A percentile compares a stretch with the other conserved stretches of the same genome.
Evolutionary conservation across 2,329 filamentous ascomycete genomes (phyloP).

Genomic region (Chrysoporthe cubensis): DNA sequence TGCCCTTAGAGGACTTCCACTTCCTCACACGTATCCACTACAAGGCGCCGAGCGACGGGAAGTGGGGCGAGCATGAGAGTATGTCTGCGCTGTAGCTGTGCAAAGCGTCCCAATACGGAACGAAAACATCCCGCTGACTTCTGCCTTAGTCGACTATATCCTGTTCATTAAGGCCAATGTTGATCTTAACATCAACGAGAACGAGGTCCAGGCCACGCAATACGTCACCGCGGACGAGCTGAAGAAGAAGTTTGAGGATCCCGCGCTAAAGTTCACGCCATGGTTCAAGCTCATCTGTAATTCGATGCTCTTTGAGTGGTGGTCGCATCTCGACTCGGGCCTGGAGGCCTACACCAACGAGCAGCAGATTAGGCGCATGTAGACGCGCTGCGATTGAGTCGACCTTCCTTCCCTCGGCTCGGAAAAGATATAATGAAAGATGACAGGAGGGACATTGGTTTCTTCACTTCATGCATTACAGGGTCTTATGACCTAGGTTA

Average conservation of each 20-base stretch:
- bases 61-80: slow-evolving; percentile 99
- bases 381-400: slow-evolving; percentile 13
- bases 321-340: slow-evolving; percentile 79
- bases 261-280: slow-evolving; percentile 83
- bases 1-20: slow-evolving; percentile 87
- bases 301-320: slow-evolving; percentile 98
- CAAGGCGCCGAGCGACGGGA: slow-evolving; percentile 93
- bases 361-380: slow-evolving; percentile 85
- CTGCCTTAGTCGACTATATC: slow-evolving; percentile 84
- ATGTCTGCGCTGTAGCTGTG: slow-evolving; percentile 43
- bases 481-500: neutral
- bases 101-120: neutral
- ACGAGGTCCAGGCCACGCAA: slow-evolving; percentile 84
- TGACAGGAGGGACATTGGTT: neutral
- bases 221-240: slow-evolving; percentile 85
- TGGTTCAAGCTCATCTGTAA: slow-evolving; percentile 99
- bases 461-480: neutral
- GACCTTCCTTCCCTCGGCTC: neutral
- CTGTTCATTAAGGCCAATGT: slow-evolving; percentile 97
- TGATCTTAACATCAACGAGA: slow-evolving; percentile 77
- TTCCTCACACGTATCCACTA: slow-evolving; percentile 98
- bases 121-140: slow-evolving; percentile 11
- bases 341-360: slow-evolving; percentile 87
- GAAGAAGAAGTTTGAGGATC: slow-evolving; percentile 82
- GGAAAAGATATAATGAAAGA: slow-evolving; percentile 6